phyloP scores from a whole-genome alignment of 202 grass and related monocot genomes.

The Setaria italica region DNA sequence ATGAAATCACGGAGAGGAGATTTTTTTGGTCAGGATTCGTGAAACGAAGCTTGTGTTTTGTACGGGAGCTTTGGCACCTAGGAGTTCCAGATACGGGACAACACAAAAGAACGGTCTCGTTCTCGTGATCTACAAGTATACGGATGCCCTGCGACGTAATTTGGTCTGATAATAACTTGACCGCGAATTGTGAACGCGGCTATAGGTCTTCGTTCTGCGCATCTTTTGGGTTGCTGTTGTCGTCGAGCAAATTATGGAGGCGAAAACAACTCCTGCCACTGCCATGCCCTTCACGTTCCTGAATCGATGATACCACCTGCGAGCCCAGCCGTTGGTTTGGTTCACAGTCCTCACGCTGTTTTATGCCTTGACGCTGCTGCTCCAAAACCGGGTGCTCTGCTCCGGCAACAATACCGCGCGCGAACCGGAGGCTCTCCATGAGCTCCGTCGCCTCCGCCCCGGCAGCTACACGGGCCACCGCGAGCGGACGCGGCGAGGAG shows the following conservation, averaged over 20 bases:
- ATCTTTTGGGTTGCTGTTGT: not conserved
- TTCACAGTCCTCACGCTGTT: not conserved
- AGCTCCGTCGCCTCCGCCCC: not conserved
- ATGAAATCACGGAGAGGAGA: not conserved
- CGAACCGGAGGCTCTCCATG: no score
- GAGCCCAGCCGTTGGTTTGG: not conserved
- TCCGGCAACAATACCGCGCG: not conserved
- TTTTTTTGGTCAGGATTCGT: no score
- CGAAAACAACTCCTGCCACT: conserved; percentile 18
- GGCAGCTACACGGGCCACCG: not conserved
- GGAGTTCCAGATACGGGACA: not conserved
- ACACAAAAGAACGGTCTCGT: not conserved
- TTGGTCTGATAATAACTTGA: conserved; percentile 12
- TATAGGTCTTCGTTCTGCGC: not conserved
- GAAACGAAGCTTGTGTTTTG: not conserved
- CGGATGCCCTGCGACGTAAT: not conserved
- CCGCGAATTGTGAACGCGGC: not conserved
- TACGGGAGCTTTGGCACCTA: not conserved
- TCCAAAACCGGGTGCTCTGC: not conserved
- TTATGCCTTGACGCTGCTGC: conserved; percentile 11
- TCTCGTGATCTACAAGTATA: not conserved
- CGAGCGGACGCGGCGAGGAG: conserved; percentile 8
- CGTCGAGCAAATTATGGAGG: conserved; percentile 24
- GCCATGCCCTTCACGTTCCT: conserved; percentile 31
- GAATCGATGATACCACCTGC: not conserved